phyloP scores from a whole-genome alignment of 202 grass and related monocot genomes.

The Zizania palustris region DNA sequence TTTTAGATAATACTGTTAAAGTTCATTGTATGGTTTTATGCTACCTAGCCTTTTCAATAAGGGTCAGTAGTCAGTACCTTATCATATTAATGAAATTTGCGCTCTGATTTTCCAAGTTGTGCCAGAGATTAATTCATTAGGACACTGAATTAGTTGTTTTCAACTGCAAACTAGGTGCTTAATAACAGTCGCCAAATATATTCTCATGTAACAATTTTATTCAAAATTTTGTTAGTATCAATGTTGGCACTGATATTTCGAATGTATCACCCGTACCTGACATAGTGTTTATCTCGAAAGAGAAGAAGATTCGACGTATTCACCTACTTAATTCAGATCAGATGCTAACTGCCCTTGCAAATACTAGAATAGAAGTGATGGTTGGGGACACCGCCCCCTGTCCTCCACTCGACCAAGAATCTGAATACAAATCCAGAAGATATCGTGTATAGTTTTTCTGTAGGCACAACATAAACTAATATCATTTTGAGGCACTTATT shows the following conservation, averaged over 20 bases:
- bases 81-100: neutral
- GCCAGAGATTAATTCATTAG: neutral
- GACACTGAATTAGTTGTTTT: neutral
- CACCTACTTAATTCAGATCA: constrained; percentile 78
- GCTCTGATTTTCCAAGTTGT: constrained; percentile 15
- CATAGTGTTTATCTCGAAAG: constrained; percentile 81
- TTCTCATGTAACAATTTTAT: constrained; percentile 5
- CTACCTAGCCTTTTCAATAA: neutral
- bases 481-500: too few relatives aligned
- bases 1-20: constrained; percentile 53
- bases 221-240: constrained; percentile 79
- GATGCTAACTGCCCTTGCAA: constrained; percentile 76
- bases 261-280: constrained; percentile 58
- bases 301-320: constrained; percentile 74
- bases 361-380: constrained; percentile 93
- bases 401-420: too few relatives aligned
- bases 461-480: too few relatives aligned
- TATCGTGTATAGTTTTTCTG: too few relatives aligned
- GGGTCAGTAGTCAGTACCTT: neutral
- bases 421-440: too few relatives aligned
- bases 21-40: constrained; percentile 22
- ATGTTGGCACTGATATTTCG: constrained; percentile 73
- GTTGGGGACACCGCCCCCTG: too few relatives aligned
- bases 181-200: neutral
- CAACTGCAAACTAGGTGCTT: neutral